Percentiles rank a stretch among this genome's conserved stretches.
phyloP scores from a whole-genome alignment of 2,329 filamentous ascomycete species.

The Cladosporium sp. region DNA sequence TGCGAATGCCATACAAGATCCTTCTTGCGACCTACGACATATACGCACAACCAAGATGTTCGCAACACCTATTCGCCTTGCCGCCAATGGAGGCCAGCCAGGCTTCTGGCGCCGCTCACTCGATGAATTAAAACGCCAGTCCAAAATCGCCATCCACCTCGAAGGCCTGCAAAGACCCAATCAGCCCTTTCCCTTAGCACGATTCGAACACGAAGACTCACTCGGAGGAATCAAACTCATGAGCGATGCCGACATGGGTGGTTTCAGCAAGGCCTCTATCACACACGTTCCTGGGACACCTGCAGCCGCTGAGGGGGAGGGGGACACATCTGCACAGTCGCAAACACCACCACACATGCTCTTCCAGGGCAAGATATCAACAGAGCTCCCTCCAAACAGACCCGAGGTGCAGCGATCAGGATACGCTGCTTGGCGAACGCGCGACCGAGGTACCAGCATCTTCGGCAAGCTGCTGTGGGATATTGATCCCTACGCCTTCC shows the following conservation, averaged over 20 bases:
- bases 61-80: conserved; percentile 20
- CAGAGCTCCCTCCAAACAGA: conserved; percentile 68
- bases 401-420: conserved; percentile 75
- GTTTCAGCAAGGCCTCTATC: conserved; percentile 71
- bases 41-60: conserved; percentile 13
- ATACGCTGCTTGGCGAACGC: conserved; percentile 86
- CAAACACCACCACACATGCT: conserved; percentile 60
- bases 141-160: conserved; percentile 58
- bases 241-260: conserved; percentile 79
- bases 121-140: conserved; percentile 55
- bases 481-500: conserved; percentile 81
- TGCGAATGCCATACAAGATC: background rate
- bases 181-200: conserved; percentile 60
- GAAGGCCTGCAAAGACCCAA: conserved; percentile 64
- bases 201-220: conserved; percentile 52
- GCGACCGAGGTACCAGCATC: conserved; percentile 69
- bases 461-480: conserved; percentile 86
- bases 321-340: background rate
- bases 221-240: conserved; percentile 63
- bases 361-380: conserved; percentile 87
- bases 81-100: conserved; percentile 23
- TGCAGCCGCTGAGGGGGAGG: background rate
- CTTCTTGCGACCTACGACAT: background rate
- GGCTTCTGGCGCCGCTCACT: conserved; percentile 57
- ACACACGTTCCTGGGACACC: conserved; percentile 49